Conservation (phyloP, 371 early-diverging fungal species). For the Cokeromyces recurvatus region DNA sequence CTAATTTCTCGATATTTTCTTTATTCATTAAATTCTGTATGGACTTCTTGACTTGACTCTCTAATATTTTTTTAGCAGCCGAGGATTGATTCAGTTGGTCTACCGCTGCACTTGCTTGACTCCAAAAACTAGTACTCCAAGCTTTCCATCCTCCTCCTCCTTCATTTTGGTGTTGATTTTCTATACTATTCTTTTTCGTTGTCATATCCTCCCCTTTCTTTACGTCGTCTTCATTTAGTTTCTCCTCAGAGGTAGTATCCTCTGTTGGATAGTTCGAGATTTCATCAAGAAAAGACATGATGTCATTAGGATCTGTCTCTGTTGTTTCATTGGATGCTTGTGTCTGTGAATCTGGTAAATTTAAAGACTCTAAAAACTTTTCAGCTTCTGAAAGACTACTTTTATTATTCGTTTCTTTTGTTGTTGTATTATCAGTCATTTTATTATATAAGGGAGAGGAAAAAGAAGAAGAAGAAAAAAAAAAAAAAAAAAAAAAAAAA, state of each 20-base stretch:
- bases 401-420: slow-evolving; percentile 5
- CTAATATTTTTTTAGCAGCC: slow-evolving; percentile 47
- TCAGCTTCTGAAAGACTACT: slow-evolving; percentile 45
- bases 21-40: slow-evolving; percentile 52
- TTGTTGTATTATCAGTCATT: slow-evolving; percentile 5
- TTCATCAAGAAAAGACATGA: slow-evolving; percentile 52
- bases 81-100: slow-evolving; percentile 42
- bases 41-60: slow-evolving; percentile 48
- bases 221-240: neutral
- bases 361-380: slow-evolving; percentile 44
- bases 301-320: slow-evolving; percentile 37
- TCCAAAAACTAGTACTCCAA: slow-evolving; percentile 49
- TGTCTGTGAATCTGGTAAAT: slow-evolving; percentile 26
- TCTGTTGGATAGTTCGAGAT: slow-evolving; percentile 37
- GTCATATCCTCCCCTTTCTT: neutral
- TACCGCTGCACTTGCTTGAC: slow-evolving; percentile 47
- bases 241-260: neutral
- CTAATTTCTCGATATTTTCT: slow-evolving; percentile 58
- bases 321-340: neutral
- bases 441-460: neutral
- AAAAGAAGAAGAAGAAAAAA: neutral
- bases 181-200: neutral
- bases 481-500: no score
- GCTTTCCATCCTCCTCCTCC: slow-evolving; percentile 33
- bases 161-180: neutral